Evolutionary conservation across 179 eudicot genomes (phyloP).

Genomic region (Actinidia polygama): DNA sequence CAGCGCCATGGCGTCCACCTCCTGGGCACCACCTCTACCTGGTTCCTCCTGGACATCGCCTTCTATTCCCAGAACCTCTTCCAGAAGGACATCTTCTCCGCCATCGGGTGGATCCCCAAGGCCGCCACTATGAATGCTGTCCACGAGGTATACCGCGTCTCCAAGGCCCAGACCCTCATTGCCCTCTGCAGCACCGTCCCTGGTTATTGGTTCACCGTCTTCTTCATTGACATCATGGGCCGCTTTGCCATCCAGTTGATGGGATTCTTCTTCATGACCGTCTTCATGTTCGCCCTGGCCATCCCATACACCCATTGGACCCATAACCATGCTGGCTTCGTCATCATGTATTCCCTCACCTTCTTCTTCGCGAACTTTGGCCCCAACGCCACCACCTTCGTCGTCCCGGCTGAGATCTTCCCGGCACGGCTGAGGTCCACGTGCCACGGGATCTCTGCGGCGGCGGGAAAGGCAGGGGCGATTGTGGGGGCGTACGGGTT

Average conservation of each 20-base stretch:
- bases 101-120: conserved; percentile 36
- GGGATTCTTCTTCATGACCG: conserved; percentile 42
- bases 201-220: conserved; percentile 51
- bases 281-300: conserved; percentile 42
- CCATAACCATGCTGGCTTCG: conserved; percentile 31
- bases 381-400: conserved; percentile 46
- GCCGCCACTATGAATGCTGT: conserved; percentile 33
- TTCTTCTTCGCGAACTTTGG: conserved; percentile 53
- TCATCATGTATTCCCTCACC: conserved; percentile 37
- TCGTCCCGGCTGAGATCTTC: conserved; percentile 48
- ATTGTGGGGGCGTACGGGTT: conserved; percentile 47
- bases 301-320: conserved; percentile 38
- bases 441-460: conserved; percentile 49
- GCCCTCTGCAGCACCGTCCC: conserved; percentile 52
- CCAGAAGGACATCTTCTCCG: conserved; percentile 40
- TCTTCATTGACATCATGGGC: conserved; percentile 35
- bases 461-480: conserved; percentile 49
- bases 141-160: conserved; percentile 33
- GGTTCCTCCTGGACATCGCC: conserved; percentile 42
- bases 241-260: conserved; percentile 31
- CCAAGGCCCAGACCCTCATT: conserved; percentile 47
- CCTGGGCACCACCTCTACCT: conserved; percentile 39
- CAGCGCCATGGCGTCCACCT: conserved; percentile 32
- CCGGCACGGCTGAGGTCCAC: conserved; percentile 48
- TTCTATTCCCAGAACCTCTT: conserved; percentile 41